A percentile compares a stretch with the other conserved stretches of the same genome.
These are phyloP conservation scores for Helicocarpus griseus DNA, from an alignment of 2,329 filamentous ascomycete species.

Conservation along the genomic window DNA sequence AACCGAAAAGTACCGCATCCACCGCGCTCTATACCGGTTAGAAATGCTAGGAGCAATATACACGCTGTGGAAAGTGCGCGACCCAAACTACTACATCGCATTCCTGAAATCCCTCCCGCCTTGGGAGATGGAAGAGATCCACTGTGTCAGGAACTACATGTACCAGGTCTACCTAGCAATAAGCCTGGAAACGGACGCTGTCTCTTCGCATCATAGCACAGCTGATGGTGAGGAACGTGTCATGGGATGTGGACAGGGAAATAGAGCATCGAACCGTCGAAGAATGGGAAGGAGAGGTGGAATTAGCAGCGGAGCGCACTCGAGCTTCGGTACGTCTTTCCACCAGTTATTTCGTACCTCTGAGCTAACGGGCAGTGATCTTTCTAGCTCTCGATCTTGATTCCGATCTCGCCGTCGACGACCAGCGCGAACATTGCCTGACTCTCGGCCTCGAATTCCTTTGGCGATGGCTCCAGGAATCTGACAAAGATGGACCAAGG, in stretches of 20 bases:
- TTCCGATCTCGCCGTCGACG: not conserved
- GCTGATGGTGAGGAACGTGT: not conserved
- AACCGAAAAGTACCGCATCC: not conserved
- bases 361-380: not conserved
- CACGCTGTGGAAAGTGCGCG: not conserved
- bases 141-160: not conserved
- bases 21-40: not conserved
- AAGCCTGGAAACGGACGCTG: not conserved
- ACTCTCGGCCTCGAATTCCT: not conserved
- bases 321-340: not conserved
- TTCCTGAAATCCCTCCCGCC: not conserved
- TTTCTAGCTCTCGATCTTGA: not conserved
- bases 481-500: not conserved
- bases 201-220: not conserved
- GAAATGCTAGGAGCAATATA: not conserved
- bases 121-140: not conserved
- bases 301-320: not conserved
- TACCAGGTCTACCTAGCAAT: not conserved
- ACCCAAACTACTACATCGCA: not conserved
- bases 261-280: not conserved
- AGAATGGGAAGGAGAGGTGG: not conserved
- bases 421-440: not conserved
- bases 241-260: no score
- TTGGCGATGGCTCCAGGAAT: not conserved
- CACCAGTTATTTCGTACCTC: not conserved